phyloP scores from a whole-genome alignment of 306 rosid genomes.

The Datisca glomerata region DNA sequence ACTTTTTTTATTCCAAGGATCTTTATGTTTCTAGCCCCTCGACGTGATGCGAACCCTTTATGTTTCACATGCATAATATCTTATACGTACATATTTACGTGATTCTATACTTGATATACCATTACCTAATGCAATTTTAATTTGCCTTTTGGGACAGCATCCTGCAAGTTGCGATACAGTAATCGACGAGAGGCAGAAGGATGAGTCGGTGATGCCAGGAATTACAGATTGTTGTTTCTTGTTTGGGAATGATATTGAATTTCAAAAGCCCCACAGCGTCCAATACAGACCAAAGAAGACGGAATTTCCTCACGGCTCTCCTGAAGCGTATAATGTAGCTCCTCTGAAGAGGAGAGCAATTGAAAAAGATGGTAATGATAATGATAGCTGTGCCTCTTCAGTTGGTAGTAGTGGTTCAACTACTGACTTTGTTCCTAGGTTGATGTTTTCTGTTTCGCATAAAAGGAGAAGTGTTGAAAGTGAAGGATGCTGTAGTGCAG shows the following conservation, averaged over 20 bases:
- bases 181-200: too few relatives aligned
- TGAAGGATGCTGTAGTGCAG: slow-evolving; percentile 39
- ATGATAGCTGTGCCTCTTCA: slow-evolving; percentile 48
- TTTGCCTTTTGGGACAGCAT: too few relatives aligned
- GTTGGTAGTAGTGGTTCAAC: slow-evolving; percentile 79
- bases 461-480: slow-evolving; percentile 33
- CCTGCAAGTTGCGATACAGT: too few relatives aligned
- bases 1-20: too few relatives aligned
- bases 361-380: slow-evolving; percentile 17
- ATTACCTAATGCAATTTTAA: too few relatives aligned
- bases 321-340: not conserved
- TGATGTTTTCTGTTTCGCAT: slow-evolving; percentile 23
- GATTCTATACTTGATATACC: too few relatives aligned
- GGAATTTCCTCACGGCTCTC: not conserved
- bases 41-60: too few relatives aligned
- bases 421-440: slow-evolving; percentile 19
- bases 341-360: not conserved
- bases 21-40: too few relatives aligned
- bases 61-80: too few relatives aligned
- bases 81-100: too few relatives aligned
- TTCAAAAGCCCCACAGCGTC: not conserved
- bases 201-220: too few relatives aligned
- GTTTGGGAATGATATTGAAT: not conserved
- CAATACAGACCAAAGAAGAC: not conserved
- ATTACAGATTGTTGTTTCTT: not conserved